Evolutionary conservation across 495 filamentous ascomycete genomes (phyloP), one percentile per base, ranked within the genome.

Genomic region (Lasiosphaeriaceae sp.): DNA sequence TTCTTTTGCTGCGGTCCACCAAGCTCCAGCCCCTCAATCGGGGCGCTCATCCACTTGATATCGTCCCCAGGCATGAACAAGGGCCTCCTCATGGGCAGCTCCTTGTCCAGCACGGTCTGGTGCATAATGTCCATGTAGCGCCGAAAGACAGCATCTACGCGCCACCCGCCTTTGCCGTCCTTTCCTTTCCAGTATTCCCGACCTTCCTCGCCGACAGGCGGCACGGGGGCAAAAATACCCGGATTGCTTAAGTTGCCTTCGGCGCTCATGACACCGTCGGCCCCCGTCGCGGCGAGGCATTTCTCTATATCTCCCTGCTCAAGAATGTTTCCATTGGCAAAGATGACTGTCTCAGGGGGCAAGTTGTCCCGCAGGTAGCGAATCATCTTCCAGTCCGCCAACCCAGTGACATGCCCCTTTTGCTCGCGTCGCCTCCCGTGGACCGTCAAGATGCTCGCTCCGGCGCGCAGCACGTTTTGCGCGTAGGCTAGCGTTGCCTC

Each of bases 291-390:
- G 56, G 83, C 80, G 14, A 97, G 73, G 65, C 94, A 99, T 31
- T 68, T 68, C 34, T 84, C 80, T n/a, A 97, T 74, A 68, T 97
- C 95, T 2, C 81, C 87, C 54, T 89, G 79, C 69, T 86, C 85
- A 56, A 99, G 79, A 34, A 96, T 88, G 64, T 97, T 97, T 16
- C 94, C 94, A 67, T 99, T 99, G 14, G 94, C 92, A 66, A 99
- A 96, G 9, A 99, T 83, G 9, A 99, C 94, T 37, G 90, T 90
- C 24, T 96, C 90, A 2, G 79, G 74, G 1, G 94, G 93, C 21
- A 99, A 74, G 47, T 90, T 86, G 34, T 96, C 86, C 44, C 95
- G 81, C 48, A 99, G 74, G 61, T 88, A 95, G 22, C 85, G 80
- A 50, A 99, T 85, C 50, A 86, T 80, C 24, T 74, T 80, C 95